A percentile compares a stretch with the other conserved stretches of the same genome.
Evolutionary conservation across 441 rosid genomes (phyloP).

Genomic region (Capsella rubella): DNA sequence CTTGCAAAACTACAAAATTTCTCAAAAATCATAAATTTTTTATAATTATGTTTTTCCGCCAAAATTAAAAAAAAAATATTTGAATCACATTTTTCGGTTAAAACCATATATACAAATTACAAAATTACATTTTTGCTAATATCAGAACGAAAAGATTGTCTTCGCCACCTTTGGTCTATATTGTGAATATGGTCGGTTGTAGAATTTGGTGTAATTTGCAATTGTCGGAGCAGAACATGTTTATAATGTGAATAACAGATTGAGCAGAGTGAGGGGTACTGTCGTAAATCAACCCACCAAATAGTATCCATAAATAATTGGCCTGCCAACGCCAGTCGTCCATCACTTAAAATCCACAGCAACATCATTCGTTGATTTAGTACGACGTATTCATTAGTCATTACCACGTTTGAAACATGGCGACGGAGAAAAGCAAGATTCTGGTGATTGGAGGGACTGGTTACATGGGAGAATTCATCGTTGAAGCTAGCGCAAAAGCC

Average conservation of each 20-base stretch:
- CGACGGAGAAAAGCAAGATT: conserved; percentile 48
- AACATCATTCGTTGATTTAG: neutral
- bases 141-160: too few species aligned
- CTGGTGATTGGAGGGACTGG: conserved; percentile 66
- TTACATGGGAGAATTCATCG: conserved; percentile 57
- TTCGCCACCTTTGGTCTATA: too few species aligned
- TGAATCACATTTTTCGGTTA: too few species aligned
- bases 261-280: neutral
- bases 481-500: conserved; percentile 50
- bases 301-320: neutral
- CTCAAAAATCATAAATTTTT: too few species aligned
- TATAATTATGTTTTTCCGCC: too few species aligned
- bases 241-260: neutral
- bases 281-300: neutral
- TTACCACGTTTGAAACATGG: neutral
- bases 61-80: too few species aligned
- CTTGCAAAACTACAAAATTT: too few species aligned
- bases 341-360: neutral
- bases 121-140: too few species aligned
- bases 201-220: neutral
- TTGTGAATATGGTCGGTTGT: too few species aligned
- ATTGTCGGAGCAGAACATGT: neutral
- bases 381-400: too few species aligned
- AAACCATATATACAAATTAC: too few species aligned
- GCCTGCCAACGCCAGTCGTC: neutral